phyloP scores from a whole-genome alignment of 352 stramenopile species.

The Pythium grandisporangium region DNA sequence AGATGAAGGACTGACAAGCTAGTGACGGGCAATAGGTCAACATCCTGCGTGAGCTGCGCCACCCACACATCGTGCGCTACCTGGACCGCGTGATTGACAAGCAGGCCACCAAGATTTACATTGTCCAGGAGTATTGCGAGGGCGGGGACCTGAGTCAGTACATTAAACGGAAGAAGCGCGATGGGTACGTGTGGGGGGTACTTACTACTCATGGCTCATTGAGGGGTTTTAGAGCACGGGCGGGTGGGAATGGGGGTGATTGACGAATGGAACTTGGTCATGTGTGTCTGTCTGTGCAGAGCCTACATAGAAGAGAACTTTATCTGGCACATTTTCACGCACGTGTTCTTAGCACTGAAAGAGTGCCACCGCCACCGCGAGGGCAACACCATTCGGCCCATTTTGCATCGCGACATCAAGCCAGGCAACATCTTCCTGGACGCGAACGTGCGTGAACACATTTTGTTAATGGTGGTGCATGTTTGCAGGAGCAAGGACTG shows the following conservation, averaged over 20 bases:
- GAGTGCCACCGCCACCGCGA: constrained; percentile 86
- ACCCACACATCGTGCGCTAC: constrained; percentile 92
- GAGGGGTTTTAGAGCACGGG: too few species aligned
- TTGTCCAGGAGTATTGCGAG: constrained; percentile 93
- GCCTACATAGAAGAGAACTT: constrained; percentile 90
- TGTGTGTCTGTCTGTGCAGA: constrained; percentile 23
- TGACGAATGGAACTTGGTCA: too few species aligned
- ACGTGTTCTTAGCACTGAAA: constrained; percentile 88
- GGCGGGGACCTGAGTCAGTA: constrained; percentile 85
- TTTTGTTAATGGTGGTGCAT: constrained; percentile 1
- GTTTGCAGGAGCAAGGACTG: too few species aligned
- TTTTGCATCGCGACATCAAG: constrained; percentile 90
- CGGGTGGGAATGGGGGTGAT: too few species aligned
- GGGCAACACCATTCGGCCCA: constrained; percentile 67
- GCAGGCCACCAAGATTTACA: constrained; percentile 89
- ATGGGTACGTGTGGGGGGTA: constrained; percentile 66
- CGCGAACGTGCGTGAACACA: constrained; percentile 48
- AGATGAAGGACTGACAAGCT: too few species aligned
- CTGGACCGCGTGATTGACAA: constrained; percentile 93
- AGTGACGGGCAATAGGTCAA: constrained; percentile 89
- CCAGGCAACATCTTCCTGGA: constrained; percentile 91
- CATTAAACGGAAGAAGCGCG: constrained; percentile 87
- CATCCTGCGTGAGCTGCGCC: constrained; percentile 88
- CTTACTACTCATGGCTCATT: too few species aligned
- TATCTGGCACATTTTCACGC: constrained; percentile 91